A percentile compares a stretch with the other conserved stretches of the same genome.
Evolutionary conservation across 2,329 filamentous ascomycete genomes (phyloP).

Genomic region (Xylariales sp.): DNA sequence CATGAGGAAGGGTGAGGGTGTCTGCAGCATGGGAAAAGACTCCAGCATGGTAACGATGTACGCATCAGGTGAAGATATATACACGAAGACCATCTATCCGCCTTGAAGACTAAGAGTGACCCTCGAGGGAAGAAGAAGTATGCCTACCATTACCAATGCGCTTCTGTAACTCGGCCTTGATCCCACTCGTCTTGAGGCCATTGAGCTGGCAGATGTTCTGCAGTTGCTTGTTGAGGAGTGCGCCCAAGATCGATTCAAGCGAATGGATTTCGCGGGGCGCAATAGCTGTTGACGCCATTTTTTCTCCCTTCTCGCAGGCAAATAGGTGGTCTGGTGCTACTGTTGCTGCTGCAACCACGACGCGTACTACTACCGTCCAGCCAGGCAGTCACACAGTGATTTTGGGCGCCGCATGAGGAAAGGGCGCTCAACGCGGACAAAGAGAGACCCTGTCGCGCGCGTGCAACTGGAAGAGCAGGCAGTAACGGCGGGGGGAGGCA

Average conservation of each 20-base stretch:
- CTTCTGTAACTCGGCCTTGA: conserved; percentile 77
- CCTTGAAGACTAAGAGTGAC: too few relatives aligned
- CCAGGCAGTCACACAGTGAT: conserved; percentile 14
- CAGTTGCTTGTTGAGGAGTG: conserved; percentile 59
- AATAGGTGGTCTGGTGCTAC: conserved; percentile 1
- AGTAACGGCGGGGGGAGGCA: too few relatives aligned
- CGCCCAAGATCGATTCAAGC: conserved; percentile 40
- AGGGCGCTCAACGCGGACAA: too few relatives aligned
- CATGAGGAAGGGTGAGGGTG: too few relatives aligned
- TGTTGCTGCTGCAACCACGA: too few relatives aligned
- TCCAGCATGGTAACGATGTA: too few relatives aligned
- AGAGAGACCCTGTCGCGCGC: too few relatives aligned
- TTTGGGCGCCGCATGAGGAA: conserved; percentile 21
- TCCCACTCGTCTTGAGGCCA: conserved; percentile 71
- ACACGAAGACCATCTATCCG: too few relatives aligned
- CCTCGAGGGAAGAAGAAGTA: too few relatives aligned
- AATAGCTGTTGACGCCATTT: conserved; percentile 18
- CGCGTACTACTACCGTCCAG: conserved; percentile 17
- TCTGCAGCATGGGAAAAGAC: too few relatives aligned
- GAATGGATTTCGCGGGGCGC: conserved; percentile 34
- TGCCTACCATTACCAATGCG: conserved; percentile 75
- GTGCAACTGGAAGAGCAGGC: too few relatives aligned
- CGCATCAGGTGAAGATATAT: too few relatives aligned
- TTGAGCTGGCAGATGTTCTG: conserved; percentile 73
- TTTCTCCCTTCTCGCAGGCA: neutral